Base-by-base conservation (phyloP, 2,329 filamentous ascomycete genomes). In the Didymella pinodella region DNA sequence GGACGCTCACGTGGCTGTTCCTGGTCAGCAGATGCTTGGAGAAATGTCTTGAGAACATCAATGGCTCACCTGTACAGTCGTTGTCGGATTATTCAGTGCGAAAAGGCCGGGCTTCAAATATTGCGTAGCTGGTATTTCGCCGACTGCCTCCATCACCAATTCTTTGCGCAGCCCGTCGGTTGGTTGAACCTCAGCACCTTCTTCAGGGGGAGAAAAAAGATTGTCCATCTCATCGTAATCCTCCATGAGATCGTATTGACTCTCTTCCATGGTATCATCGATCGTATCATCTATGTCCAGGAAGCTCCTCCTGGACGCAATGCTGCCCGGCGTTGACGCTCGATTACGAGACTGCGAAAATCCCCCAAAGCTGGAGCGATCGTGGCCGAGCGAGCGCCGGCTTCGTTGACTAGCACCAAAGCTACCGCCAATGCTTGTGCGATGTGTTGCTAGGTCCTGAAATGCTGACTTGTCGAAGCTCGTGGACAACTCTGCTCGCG, bases 401-500 rank as follows among this genome's bases (percentile, higher is more conserved):
- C 90, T 85, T 64, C 89, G 86, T 14, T 83, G 77, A 43, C 83
- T 82, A 75, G 82, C 64, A 74, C 77, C 76, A 60, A 83, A 80
- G 61, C 78, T 81, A 18, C 70, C 69, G 36, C 73, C 71, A 16
- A 76, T 43, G 74, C 80, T 77, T 66, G 77, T 67, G 54, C 78
- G 71, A 50, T 74, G 76, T 77, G 81, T 66, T 78, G 86, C 84
- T 59, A 88, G 85, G 48, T 97, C 93, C 28, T 88, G 85, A 72
- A 96, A 96, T n/a, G 88, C 85, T 1, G 88, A 84, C 68, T 91
- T 85, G 66, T 96, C 93, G 65, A 94, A 91, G 16, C 90, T 95
- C 10, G 91, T 89, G 0, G 92, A 94, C 20, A 97, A 81, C 73
- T 97, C 94, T 31, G 91, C 90, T 69, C 94, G 85, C 16, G 93